Conservation (phyloP, 495 filamentous ascomycete species). For the Penicillium parvum region DNA sequence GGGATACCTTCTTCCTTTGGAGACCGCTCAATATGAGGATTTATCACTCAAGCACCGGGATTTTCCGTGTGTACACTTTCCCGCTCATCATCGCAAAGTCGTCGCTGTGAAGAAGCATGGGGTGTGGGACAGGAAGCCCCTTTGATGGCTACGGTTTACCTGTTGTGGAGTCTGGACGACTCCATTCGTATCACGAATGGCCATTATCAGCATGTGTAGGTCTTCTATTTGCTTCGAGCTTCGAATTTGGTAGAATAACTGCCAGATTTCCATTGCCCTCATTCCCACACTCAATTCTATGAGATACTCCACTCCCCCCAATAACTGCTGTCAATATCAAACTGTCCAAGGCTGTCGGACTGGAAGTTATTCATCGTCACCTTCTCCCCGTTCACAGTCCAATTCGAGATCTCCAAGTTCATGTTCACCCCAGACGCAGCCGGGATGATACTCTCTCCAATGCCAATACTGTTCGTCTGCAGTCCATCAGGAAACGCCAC, state of each 20-base stretch:
- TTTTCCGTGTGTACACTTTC: slow-evolving; percentile 44
- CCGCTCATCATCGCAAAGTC: slow-evolving; percentile 16
- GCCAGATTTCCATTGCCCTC: too few species aligned
- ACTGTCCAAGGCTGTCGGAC: background rate
- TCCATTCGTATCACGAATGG: too few species aligned
- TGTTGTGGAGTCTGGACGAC: too few species aligned
- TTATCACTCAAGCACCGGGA: slow-evolving; percentile 51
- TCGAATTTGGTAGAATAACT: too few species aligned
- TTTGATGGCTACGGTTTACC: slow-evolving; percentile 53
- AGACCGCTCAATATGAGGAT: slow-evolving; percentile 52
- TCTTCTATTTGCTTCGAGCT: too few species aligned
- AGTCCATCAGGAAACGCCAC: background rate
- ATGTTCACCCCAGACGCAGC: background rate
- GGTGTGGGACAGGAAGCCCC: slow-evolving; percentile 62
- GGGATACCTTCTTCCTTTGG: slow-evolving; percentile 40
- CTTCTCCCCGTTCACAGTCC: background rate
- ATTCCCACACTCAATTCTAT: too few species aligned
- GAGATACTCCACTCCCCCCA: slow-evolving; percentile 1
- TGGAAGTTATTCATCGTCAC: background rate
- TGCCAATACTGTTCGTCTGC: background rate
- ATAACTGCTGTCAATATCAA: background rate
- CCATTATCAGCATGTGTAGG: too few species aligned
- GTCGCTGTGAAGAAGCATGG: slow-evolving; percentile 83
- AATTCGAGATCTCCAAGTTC: background rate
- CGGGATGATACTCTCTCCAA: background rate